Conservation (phyloP, 352 stramenopile genomes). For the Lagenidium sp. region DNA sequence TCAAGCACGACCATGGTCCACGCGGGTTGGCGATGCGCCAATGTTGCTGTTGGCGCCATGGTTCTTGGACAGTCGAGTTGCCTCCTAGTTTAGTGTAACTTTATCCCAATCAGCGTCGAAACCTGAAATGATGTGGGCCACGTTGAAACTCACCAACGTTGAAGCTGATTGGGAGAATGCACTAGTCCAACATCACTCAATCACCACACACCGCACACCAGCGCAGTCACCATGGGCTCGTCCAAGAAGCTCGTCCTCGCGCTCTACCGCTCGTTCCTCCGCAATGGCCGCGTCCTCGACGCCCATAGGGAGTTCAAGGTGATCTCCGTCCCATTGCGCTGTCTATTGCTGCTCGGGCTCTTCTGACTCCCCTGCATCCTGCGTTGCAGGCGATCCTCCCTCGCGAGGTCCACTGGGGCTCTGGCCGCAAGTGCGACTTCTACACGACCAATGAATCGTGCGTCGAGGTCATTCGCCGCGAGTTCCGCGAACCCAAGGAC, state of each 20-base stretch:
- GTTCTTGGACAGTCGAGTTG: slow-evolving; percentile 7
- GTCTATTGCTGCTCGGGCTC: no score
- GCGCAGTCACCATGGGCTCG: no score
- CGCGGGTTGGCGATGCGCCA: no score
- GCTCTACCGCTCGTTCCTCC: slow-evolving; percentile 64
- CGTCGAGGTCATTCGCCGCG: slow-evolving; percentile 29
- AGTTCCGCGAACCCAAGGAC: slow-evolving; percentile 26
- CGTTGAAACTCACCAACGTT: no score
- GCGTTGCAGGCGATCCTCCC: slow-evolving; percentile 52
- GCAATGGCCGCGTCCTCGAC: slow-evolving; percentile 59
- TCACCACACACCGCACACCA: no score
- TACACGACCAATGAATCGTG: slow-evolving; percentile 46
- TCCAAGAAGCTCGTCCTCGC: slow-evolving; percentile 47
- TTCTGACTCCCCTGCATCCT: no score
- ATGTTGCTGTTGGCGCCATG: slow-evolving; percentile 1
- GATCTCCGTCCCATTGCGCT: no score
- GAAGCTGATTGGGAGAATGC: slow-evolving; percentile 4
- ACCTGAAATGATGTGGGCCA: background rate
- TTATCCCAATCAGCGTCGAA: background rate
- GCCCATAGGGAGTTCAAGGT: slow-evolving; percentile 53
- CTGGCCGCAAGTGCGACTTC: slow-evolving; percentile 51
- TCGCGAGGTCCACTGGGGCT: slow-evolving; percentile 44
- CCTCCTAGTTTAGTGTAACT: slow-evolving; percentile 1
- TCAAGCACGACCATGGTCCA: slow-evolving; percentile 60
- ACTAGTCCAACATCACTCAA: no score